Evolutionary conservation across 192 early-diverging fungal genomes (phyloP).

Genomic region (Rhizoclosmatium sp.): DNA sequence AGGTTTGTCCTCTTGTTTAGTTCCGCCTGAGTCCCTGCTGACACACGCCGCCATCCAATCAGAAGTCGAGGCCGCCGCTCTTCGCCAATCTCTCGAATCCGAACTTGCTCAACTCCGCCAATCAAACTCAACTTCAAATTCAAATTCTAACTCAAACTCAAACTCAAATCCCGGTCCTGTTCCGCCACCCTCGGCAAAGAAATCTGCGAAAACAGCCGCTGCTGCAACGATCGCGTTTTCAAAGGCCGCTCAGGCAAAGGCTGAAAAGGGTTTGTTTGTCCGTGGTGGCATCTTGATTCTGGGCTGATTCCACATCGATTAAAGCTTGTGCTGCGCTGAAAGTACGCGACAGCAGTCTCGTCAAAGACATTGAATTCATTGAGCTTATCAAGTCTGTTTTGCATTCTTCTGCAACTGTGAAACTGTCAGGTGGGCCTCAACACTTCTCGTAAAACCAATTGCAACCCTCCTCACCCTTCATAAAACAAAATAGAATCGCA

Average conservation of each 20-base stretch:
- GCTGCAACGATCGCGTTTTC: not conserved
- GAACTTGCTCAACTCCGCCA: too few species aligned
- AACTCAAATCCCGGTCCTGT: too few species aligned
- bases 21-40: too few species aligned
- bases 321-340: slow-evolving; percentile 6
- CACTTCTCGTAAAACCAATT: not conserved
- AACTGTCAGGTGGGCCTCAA: not conserved
- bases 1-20: too few species aligned
- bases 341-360: not conserved
- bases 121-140: too few species aligned
- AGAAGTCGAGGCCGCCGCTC: too few species aligned
- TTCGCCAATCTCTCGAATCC: too few species aligned
- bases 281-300: too few species aligned
- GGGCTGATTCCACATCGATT: not conserved
- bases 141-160: too few species aligned
- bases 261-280: slow-evolving; percentile 4
- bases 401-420: not conserved
- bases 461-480: not conserved
- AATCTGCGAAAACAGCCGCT: too few species aligned
- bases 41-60: too few species aligned
- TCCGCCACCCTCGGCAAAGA: too few species aligned
- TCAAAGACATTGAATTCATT: slow-evolving; percentile 16
- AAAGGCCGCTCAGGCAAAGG: slow-evolving; percentile 9
- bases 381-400: slow-evolving; percentile 5
- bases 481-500: not conserved